Evolutionary conservation across 345 rosid species (phyloP), one percentile per base, ranked within the genome.

Genomic region (Syzygium aqueum): DNA sequence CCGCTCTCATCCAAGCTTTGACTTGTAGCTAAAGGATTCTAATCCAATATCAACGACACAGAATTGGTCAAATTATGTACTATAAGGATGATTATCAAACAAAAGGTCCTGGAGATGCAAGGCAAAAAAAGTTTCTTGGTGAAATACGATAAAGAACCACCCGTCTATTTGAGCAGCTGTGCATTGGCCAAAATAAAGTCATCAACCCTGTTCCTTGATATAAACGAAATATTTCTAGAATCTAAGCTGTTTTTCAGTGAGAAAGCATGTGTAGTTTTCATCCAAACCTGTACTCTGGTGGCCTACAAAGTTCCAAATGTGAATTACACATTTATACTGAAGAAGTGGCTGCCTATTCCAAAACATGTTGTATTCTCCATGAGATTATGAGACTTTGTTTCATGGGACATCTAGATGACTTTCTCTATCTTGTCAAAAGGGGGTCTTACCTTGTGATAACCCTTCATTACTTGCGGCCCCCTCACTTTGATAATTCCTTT

Each of bases 391-490:
- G 30, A 22, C 33, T 30, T 11, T 2, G 53, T 82, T 49, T 82
- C 67, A 59, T 3, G 13, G 30, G 30, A 59, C 67, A 59, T 59
- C 67, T 51, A 51, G 17, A 12, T 59, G 30, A 59, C 67, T 59
- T 59, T 59, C 67, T 59, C 17, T 5, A 28, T 59, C 67, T 59
- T 59, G 8, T 59, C 67, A 25, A 59, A 59, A 59, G 67, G 28
- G 15, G 2, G 13, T 59, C 33, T 86, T 94, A 96, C 99, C 98
- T 95, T 94, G 90, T 92, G 94, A 91, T 97, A 97, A 87, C 97
- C 97, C 91, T 92, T 94, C 97, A 97, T 97, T 89, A 97, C 94
- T 84, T 91, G 98, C 8, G 95, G 95, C 9, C 99, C 98, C 91
- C 96, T 95, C 86, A 93, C 97, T 92, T 94, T 95, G 65, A 96